Conservation (phyloP, 2,329 filamentous ascomycete species). For the Colletotrichum kahawae region DNA sequence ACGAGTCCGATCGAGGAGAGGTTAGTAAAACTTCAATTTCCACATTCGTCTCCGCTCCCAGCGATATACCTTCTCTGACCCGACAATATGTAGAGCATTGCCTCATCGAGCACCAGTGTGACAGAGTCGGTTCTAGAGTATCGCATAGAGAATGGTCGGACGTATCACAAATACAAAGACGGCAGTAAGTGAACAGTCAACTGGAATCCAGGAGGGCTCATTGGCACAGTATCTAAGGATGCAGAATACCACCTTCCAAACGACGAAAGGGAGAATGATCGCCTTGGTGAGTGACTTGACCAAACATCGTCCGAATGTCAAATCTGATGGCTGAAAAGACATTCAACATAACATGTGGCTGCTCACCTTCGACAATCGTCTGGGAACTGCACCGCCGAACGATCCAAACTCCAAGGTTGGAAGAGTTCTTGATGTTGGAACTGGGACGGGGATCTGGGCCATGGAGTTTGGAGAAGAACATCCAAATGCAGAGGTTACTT, state of each 20-base stretch:
- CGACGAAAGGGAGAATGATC: slow-evolving; percentile 29
- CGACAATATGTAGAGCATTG: neutral
- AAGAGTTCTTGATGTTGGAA: slow-evolving; percentile 49
- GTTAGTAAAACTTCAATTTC: neutral
- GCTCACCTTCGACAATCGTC: slow-evolving; percentile 27
- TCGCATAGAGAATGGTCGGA: slow-evolving; percentile 5
- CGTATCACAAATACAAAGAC: slow-evolving; percentile 24
- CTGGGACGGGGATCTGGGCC: slow-evolving; percentile 50
- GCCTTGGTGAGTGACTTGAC: slow-evolving; percentile 12
- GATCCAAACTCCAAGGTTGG: neutral
- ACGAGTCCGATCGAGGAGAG: neutral
- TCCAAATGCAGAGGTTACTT: slow-evolving; percentile 31
- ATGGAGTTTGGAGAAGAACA: slow-evolving; percentile 46
- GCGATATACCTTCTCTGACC: neutral
- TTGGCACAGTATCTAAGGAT: neutral
- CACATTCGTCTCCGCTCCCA: neutral
- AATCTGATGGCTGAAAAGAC: slow-evolving; percentile 8
- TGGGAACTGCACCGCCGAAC: slow-evolving; percentile 24
- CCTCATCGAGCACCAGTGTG: neutral
- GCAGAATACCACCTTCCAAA: slow-evolving; percentile 29
- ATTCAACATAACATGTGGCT: slow-evolving; percentile 33
- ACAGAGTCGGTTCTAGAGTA: neutral
- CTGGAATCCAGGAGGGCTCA: neutral
- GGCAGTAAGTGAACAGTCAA: neutral
- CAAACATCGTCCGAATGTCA: neutral